phyloP scores from a whole-genome alignment of 495 filamentous ascomycete species.

The Xylaria longipes region DNA sequence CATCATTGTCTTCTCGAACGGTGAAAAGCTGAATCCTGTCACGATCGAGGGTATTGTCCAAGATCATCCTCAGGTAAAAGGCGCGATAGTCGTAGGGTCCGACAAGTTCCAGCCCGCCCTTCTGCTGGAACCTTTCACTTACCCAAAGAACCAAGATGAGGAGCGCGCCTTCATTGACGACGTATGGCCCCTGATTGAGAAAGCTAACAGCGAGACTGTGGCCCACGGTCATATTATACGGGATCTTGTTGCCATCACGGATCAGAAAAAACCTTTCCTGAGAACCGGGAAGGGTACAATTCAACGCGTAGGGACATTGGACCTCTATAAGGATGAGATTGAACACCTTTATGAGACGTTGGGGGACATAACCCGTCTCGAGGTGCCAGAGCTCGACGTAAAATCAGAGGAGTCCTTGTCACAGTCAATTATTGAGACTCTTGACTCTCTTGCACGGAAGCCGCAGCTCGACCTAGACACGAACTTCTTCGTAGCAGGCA shows the following conservation, averaged over 20 bases:
- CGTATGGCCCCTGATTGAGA: not conserved
- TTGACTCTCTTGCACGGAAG: not conserved
- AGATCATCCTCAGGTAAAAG: conserved; percentile 47
- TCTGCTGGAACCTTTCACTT: not conserved
- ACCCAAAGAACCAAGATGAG: not conserved
- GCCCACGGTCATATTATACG: not conserved
- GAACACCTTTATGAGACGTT: conserved; percentile 46
- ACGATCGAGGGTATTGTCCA: conserved; percentile 52
- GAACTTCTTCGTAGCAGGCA: conserved; percentile 43
- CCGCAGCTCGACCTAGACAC: conserved; percentile 29
- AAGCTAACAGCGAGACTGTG: not conserved
- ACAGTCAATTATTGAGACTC: not conserved
- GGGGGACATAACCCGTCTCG: not conserved
- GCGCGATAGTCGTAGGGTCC: conserved; percentile 35
- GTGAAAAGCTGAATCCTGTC: conserved; percentile 41
- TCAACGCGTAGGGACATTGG: conserved; percentile 47
- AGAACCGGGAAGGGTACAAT: conserved; percentile 60
- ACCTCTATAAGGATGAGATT: conserved; percentile 57
- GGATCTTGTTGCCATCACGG: conserved; percentile 44
- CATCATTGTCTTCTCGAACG: conserved; percentile 19
- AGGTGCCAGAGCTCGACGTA: not conserved
- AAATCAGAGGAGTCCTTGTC: not conserved
- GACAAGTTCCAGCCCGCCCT: not conserved
- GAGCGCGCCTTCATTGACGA: not conserved
- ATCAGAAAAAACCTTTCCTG: conserved; percentile 53